Evolutionary conservation across 495 filamentous ascomycete genomes (phyloP), one percentile per base, ranked within the genome.

Genomic region (Amniculicola lignicola): DNA sequence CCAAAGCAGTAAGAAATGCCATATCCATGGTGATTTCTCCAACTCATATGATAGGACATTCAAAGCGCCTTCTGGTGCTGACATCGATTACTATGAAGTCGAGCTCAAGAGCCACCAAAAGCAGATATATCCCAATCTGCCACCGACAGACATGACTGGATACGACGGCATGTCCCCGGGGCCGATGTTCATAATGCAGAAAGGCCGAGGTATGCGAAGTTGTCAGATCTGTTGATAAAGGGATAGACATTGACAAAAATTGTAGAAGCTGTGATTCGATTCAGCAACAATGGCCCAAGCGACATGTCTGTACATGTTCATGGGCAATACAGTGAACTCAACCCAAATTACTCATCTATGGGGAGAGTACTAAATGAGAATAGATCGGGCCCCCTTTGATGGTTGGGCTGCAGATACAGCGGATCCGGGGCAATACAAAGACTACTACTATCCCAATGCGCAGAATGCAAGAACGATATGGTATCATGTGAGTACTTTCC

Each of bases 391-490:
- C 14, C 64, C 57, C 6, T 62, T 72, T 28, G 77, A 79, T 58
- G 77, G 77, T 0, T 80, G 76, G 77, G 77, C 77, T 9, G 73
- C 74, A 46, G 77, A 78, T 59, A 61, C 65, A 12, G 76, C 72
- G 5, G 18, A 47, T 0, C 67, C 72, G 1, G 74, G 75, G 25
- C 57, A 79, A 57, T 80, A 75, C 68, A 78, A 79, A 43, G 60
- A 80, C 59, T 81, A 79, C 64, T 80, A 78, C 52, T 79, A 76
- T 61, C 76, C 77, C 22, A 79, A 79, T 61, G 61, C 62, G 24
- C 73, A 79, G 43, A 47, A 66, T 29, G 73, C 67, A 3, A 67
- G 77, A n/a, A 71, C 74, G 1, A 55, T 77, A 12, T 80, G 77
- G 77, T 79, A 79, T 51, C 78, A 80, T 48, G 78, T 78, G 57